These are phyloP conservation scores for Syzygium grande DNA, from an alignment of 345 rosid species.

Conservation along the genomic window DNA sequence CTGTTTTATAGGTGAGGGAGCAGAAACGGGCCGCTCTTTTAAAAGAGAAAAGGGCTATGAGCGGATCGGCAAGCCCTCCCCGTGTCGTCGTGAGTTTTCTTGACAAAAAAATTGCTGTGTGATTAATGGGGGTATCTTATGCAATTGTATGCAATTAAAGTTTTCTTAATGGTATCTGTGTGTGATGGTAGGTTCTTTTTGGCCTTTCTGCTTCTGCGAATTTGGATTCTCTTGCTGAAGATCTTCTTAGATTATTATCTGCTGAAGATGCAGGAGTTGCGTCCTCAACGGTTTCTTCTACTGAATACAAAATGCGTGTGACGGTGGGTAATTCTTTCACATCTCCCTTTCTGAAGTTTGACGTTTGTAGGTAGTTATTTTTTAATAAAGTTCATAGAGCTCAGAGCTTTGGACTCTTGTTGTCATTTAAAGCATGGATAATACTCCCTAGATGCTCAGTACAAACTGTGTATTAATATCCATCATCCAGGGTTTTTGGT, in stretches of 20 bases:
- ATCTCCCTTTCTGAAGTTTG: not conserved
- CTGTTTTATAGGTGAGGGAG: slow-evolving; percentile 51
- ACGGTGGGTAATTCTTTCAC: slow-evolving; percentile 32
- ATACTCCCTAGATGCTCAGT: not conserved
- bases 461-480: not conserved
- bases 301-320: slow-evolving; percentile 61
- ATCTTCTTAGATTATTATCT: slow-evolving; percentile 39
- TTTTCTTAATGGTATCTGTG: not conserved
- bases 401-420: not conserved
- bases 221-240: slow-evolving; percentile 49
- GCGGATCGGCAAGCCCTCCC: slow-evolving; percentile 53
- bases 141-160: not conserved
- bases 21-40: slow-evolving; percentile 72
- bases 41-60: slow-evolving; percentile 69
- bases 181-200: slow-evolving; percentile 56
- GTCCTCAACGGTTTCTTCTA: slow-evolving; percentile 52
- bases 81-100: slow-evolving; percentile 62
- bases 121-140: not conserved
- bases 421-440: not conserved
- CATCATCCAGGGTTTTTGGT: not conserved
- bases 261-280: slow-evolving; percentile 23
- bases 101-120: not conserved
- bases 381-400: not conserved
- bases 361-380: not conserved
- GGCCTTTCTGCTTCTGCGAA: slow-evolving; percentile 64